Conservation (phyloP, 2,329 filamentous ascomycete genomes). For the Fusarium mangiferae region DNA sequence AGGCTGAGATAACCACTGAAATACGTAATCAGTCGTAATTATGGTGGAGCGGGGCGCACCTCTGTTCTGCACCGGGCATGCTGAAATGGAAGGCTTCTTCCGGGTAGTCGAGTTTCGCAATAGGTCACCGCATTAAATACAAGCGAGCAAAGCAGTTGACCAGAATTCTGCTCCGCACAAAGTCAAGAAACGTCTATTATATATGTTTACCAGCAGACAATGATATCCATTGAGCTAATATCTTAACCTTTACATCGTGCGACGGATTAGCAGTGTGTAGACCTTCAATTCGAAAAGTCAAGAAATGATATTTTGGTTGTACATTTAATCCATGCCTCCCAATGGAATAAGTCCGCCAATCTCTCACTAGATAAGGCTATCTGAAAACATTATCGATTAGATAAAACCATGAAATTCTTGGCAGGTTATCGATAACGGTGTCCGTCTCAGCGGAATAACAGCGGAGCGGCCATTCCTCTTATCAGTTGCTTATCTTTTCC, state of each 20-base stretch:
- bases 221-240: accelerated
- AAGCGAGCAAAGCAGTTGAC: not conserved
- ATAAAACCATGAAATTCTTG: too few species aligned
- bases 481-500: not conserved
- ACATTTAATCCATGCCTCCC: not conserved
- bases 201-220: not conserved
- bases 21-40: not conserved
- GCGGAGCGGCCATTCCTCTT: not conserved
- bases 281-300: not conserved
- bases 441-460: not conserved
- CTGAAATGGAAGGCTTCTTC: not conserved
- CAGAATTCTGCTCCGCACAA: not conserved
- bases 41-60: too few species aligned
- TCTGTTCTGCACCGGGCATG: accelerated
- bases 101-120: not conserved
- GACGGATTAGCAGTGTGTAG: accelerated
- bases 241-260: accelerated
- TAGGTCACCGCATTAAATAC: not conserved
- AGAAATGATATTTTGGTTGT: not conserved
- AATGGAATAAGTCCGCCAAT: too few species aligned
- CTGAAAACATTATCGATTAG: not conserved
- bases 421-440: not conserved
- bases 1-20: not conserved
- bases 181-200: not conserved
- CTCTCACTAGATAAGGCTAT: not conserved